These are phyloP conservation scores for Casuarina glauca DNA, from an alignment of 306 rosid species.

Conservation along the genomic window DNA sequence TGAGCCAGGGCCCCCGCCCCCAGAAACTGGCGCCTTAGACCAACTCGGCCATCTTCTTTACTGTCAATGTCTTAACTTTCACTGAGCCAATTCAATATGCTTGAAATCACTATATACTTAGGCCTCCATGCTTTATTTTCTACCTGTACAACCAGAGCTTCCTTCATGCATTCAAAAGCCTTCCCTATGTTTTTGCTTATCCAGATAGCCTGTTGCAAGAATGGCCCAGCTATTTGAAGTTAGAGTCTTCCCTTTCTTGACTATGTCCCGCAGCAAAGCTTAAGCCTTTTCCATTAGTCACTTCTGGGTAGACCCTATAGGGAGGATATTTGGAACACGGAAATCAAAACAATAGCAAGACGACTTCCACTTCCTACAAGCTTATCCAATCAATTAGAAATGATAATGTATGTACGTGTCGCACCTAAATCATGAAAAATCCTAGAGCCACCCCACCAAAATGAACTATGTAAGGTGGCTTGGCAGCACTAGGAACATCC, in stretches of 20 bases:
- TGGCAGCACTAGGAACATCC: no score
- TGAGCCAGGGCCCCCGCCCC: no score
- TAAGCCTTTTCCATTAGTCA: conserved; percentile 57
- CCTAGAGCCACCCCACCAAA: conserved; percentile 24
- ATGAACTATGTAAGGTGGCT: no score
- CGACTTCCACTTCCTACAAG: conserved; percentile 60
- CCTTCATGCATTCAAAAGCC: conserved; percentile 58
- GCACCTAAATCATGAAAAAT: conserved; percentile 30
- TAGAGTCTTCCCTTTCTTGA: conserved; percentile 55
- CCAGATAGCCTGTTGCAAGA: conserved; percentile 57
- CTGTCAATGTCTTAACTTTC: conserved; percentile 41
- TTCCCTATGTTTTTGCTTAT: conserved; percentile 58
- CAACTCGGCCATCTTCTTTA: no score
- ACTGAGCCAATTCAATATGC: conserved; percentile 50
- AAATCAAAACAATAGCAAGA: conserved; percentile 56
- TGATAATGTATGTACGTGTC: no score
- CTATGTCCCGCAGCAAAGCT: conserved; percentile 31
- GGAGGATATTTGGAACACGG: conserved; percentile 58
- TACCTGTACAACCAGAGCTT: conserved; percentile 43
- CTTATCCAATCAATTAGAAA: conserved; percentile 22
- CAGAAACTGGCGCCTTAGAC: no score
- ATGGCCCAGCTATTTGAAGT: conserved; percentile 74
- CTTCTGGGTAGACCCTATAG: conserved; percentile 40
- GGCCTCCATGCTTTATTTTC: conserved; percentile 67
- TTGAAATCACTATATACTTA: conserved; percentile 39